Evolutionary conservation across 208 protist species (phyloP).

Genomic region (Wallacemonas sp.): DNA sequence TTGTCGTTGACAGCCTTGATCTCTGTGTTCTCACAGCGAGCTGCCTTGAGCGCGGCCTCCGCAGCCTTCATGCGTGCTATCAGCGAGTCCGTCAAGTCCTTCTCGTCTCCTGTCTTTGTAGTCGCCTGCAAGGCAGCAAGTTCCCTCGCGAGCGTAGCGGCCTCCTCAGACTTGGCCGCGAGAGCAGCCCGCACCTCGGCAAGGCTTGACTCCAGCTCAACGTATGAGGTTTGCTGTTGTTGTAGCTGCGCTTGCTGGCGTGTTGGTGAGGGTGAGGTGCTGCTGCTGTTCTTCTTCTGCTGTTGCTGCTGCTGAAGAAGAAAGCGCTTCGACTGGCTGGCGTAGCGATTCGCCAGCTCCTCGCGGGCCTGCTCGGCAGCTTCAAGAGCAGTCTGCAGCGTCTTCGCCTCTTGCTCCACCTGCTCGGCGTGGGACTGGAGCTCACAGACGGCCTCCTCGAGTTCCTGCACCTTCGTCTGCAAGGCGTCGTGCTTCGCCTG

Average conservation of each 20-base stretch:
- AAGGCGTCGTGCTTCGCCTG: background rate
- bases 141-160: background rate
- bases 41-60: slow-evolving; percentile 16
- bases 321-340: background rate
- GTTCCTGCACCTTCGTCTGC: slow-evolving; percentile 6
- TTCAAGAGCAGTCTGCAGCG: background rate
- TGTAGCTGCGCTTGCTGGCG: too few relatives aligned
- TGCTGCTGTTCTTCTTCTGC: too few relatives aligned
- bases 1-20: slow-evolving; percentile 3
- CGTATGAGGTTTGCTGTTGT: too few relatives aligned
- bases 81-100: background rate
- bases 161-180: background rate
- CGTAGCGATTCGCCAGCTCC: background rate
- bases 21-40: background rate
- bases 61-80: slow-evolving; percentile 3
- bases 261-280: too few relatives aligned
- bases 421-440: slow-evolving; percentile 24
- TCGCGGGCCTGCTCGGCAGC: background rate
- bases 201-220: too few relatives aligned
- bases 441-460: slow-evolving; percentile 23
- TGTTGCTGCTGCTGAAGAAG: background rate
- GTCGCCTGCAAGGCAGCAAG: slow-evolving; percentile 12
- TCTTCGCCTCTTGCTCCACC: slow-evolving; percentile 1
- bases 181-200: too few relatives aligned
- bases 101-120: slow-evolving; percentile 11